These are phyloP conservation scores for Arthroderma uncinatum DNA, from an alignment of 2,329 filamentous ascomycete species.

Conservation along the genomic window DNA sequence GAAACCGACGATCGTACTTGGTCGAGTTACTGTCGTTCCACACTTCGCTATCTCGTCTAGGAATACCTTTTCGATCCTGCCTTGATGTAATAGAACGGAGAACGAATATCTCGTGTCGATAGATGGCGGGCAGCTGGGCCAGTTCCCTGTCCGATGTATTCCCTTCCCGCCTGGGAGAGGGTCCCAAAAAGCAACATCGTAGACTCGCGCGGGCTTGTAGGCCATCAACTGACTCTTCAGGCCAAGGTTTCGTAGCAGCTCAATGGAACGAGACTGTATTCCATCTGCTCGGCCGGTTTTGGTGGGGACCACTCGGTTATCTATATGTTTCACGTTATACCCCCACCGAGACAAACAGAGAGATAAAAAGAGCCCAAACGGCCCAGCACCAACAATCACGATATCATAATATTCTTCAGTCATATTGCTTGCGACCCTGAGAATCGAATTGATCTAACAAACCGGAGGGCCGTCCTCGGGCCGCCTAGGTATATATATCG, in stretches of 20 bases:
- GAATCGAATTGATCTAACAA: not conserved
- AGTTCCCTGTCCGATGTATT: constrained; percentile 53
- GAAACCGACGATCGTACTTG: constrained; percentile 53
- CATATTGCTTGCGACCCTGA: not conserved
- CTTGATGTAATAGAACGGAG: constrained; percentile 61
- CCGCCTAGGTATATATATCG: not conserved
- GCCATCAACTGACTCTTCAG: constrained; percentile 31
- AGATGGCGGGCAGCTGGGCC: constrained; percentile 82
- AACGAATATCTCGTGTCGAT: constrained; percentile 57
- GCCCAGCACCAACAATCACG: constrained; percentile 81
- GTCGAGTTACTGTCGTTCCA: constrained; percentile 45
- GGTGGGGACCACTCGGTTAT: constrained; percentile 30
- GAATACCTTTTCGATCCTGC: constrained; percentile 60
- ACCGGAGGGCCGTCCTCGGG: not conserved
- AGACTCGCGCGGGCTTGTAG: constrained; percentile 67
- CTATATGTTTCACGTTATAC: constrained; percentile 80
- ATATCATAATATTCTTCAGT: constrained; percentile 47
- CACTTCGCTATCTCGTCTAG: constrained; percentile 53
- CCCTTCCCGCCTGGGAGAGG: constrained; percentile 41
- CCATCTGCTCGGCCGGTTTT: constrained; percentile 37
- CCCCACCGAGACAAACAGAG: constrained; percentile 85
- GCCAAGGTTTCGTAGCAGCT: constrained; percentile 35
- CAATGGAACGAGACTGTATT: constrained; percentile 35
- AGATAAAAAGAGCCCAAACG: constrained; percentile 76
- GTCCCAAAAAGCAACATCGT: constrained; percentile 57